phyloP scores from a whole-genome alignment of 345 rosid genomes.

The Arabis alpina region DNA sequence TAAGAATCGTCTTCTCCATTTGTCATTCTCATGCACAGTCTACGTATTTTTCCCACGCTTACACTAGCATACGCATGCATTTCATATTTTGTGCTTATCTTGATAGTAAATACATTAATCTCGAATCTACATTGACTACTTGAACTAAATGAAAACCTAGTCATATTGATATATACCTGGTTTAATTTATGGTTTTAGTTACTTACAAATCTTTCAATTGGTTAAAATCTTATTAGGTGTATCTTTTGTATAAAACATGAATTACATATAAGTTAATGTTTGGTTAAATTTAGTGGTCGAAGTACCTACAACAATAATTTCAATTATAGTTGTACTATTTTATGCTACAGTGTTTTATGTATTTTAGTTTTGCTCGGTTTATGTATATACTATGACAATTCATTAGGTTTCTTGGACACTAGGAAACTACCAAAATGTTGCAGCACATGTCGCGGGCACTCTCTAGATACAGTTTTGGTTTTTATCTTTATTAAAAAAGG shows the following conservation, averaged over 20 bases:
- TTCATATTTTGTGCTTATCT: background rate
- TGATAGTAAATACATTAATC: conserved; percentile 1
- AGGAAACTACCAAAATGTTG: conserved; percentile 35
- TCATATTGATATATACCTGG: background rate
- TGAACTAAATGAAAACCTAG: conserved; percentile 12
- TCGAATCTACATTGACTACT: background rate
- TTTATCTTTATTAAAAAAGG: background rate
- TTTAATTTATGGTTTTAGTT: too few species aligned
- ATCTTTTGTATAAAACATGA: background rate
- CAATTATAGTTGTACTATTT: background rate
- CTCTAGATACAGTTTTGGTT: conserved; percentile 1
- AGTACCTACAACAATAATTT: background rate
- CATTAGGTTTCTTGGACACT: conserved; percentile 26
- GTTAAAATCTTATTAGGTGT: background rate
- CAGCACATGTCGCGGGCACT: conserved; percentile 47
- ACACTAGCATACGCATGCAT: conserved; percentile 33
- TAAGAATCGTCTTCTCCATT: conserved; percentile 78
- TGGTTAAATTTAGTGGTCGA: background rate
- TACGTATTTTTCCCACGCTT: conserved; percentile 23
- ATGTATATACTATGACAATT: background rate
- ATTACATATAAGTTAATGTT: background rate
- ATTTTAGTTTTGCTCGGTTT: background rate
- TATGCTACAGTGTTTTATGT: background rate
- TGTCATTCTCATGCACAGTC: conserved; percentile 72
- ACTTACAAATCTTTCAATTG: too few species aligned